Percentiles rank a stretch among this genome's conserved stretches.
Evolutionary conservation across 371 early-diverging fungal genomes (phyloP).

Genomic region (Mucor circinelloides): DNA sequence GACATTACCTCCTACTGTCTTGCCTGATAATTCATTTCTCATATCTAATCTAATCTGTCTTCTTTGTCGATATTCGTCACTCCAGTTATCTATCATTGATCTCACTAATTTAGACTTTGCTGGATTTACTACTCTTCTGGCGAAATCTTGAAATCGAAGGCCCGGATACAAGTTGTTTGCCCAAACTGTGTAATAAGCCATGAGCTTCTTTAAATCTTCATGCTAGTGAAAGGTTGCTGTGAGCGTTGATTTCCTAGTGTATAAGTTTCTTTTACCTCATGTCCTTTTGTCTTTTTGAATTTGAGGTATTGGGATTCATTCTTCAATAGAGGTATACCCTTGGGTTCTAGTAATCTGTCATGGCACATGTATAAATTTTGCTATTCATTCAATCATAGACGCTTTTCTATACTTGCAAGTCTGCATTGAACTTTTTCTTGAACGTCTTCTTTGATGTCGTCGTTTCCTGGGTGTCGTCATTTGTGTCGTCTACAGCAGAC

Average conservation of each 20-base stretch:
- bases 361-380: neutral
- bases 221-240: slow-evolving; percentile 15
- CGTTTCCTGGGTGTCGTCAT: neutral
- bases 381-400: neutral
- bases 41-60: slow-evolving; percentile 6
- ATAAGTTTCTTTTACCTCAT: slow-evolving; percentile 35
- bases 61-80: slow-evolving; percentile 30
- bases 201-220: slow-evolving; percentile 46
- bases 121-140: slow-evolving; percentile 40
- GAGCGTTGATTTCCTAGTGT: neutral
- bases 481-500: neutral
- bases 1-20: slow-evolving; percentile 8
- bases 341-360: slow-evolving; percentile 23
- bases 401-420: neutral
- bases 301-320: slow-evolving; percentile 27
- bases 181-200: slow-evolving; percentile 61
- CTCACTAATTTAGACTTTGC: slow-evolving; percentile 34
- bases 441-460: neutral
- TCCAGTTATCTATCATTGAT: slow-evolving; percentile 26
- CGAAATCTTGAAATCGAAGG: slow-evolving; percentile 43
- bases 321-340: slow-evolving; percentile 33
- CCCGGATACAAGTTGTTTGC: slow-evolving; percentile 57
- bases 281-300: slow-evolving; percentile 34
- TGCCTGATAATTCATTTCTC: slow-evolving; percentile 13
- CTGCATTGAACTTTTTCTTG: neutral